Evolutionary conservation across 345 rosid species (phyloP).

Genomic region (Populus tremula): DNA sequence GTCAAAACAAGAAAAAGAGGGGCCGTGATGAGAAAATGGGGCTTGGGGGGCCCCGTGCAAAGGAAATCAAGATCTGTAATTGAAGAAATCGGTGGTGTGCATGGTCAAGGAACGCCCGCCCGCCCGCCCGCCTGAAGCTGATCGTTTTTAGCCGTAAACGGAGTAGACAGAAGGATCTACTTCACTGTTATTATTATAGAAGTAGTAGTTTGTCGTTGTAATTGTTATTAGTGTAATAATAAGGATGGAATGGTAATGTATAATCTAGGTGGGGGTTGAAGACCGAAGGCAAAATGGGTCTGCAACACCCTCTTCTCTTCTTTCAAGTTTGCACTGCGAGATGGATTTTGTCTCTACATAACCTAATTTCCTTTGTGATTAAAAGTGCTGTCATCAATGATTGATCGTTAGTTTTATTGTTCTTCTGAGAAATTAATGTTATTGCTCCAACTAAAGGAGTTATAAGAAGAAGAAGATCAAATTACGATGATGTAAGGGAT

Average conservation of each 20-base stretch:
- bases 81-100: conserved; percentile 9
- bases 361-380: background rate
- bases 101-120: background rate
- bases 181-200: too few relatives aligned
- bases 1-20: conserved; percentile 51
- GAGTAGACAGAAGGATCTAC: background rate
- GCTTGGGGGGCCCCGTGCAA: conserved; percentile 47
- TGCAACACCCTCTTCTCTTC: background rate
- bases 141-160: background rate
- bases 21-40: conserved; percentile 57
- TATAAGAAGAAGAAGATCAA: too few relatives aligned
- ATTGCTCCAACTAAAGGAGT: too few relatives aligned
- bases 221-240: background rate
- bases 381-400: background rate
- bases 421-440: too few relatives aligned
- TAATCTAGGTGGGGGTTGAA: conserved; percentile 8
- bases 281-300: conserved; percentile 26
- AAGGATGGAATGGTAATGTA: background rate
- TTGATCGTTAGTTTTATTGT: too few relatives aligned
- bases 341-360: too few relatives aligned
- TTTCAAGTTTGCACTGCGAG: background rate
- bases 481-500: too few relatives aligned
- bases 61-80: conserved; percentile 71
- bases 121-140: background rate
- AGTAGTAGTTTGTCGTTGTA: background rate